Evolutionary conservation across 306 rosid species (phyloP), one percentile per base, ranked within the genome.

Genomic region (Castanea crenata): DNA sequence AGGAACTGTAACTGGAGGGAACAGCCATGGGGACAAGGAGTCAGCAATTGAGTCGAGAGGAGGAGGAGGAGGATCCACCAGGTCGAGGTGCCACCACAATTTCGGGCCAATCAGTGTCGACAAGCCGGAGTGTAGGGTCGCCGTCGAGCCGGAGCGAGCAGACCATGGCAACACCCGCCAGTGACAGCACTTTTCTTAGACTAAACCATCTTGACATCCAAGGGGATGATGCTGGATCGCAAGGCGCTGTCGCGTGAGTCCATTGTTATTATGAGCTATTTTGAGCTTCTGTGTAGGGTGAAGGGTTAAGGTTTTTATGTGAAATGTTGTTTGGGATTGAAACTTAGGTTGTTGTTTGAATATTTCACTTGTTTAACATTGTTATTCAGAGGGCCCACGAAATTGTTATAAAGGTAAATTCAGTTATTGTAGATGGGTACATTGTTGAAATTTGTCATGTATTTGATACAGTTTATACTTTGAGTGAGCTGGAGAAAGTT

Each of bases 141-240:
- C 98, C 98, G 2, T 95, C 98, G 51, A 91, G 95, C 86, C 91
- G 97, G 65, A 91, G 97, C 75, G 97, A 94, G 90, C 97, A 92
- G 89, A 91, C 98, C 75, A 91, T 88, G 92, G 88, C 93, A 18
- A 90, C 97, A 6, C 95, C 95, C 4, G 92, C 90, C 54, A 85
- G 90, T 82, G 97, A 92, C 27, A 90, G 67, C 82, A 84, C 89
- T 23, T 82, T 85, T 68, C 83, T 85, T 79, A 86, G 91, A 81
- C 78, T 91, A 58, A 91, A 89, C 76, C 86, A 88, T 78, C 95
- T 90, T 25, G 95, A 94, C 83, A 78, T 85, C 68, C 93, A 89
- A 4, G 96, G 88, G 23, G 99, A 94, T 74, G 98, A 95, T 76
- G 93, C 92, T 5, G 97, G 88, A 71, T 91, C 97, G 23, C 98